Conservation (phyloP, 495 filamentous ascomycete species). For the Extremus antarcticus region DNA sequence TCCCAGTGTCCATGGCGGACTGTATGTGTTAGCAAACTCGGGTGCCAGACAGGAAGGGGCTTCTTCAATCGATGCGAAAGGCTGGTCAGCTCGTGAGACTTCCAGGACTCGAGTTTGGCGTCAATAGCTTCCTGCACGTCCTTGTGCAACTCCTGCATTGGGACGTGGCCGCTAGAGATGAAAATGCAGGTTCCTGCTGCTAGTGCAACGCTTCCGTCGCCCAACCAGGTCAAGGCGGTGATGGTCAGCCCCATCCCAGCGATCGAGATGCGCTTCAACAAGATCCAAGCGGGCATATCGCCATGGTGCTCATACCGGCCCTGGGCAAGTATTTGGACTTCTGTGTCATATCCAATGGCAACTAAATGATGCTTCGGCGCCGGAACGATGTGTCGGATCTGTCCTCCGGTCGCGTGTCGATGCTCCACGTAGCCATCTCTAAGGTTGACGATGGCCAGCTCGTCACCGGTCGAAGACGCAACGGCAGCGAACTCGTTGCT, state of each 20-base stretch:
- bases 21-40: conserved; percentile 81
- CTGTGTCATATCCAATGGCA: conserved; percentile 2
- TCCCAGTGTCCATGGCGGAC: conserved; percentile 68
- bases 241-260: conserved; percentile 47
- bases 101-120: conserved; percentile 34
- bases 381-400: not conserved
- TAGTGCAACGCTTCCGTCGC: conserved; percentile 70
- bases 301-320: conserved; percentile 8
- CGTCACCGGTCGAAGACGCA: conserved; percentile 4
- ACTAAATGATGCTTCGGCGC: not conserved
- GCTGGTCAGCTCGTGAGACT: conserved; percentile 29
- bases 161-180: conserved; percentile 33
- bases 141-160: conserved; percentile 52
- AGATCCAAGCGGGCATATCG: conserved; percentile 2
- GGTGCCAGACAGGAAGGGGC: conserved; percentile 84
- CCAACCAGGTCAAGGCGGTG: conserved; percentile 84
- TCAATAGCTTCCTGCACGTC: conserved; percentile 52
- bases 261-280: conserved; percentile 7
- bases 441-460: conserved; percentile 9
- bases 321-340: conserved; percentile 10
- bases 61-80: conserved; percentile 57
- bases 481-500: conserved; percentile 9
- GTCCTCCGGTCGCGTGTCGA: not conserved
- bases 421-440: conserved; percentile 16
- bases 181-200: conserved; percentile 92